These are phyloP conservation scores for Neovahlkampfia damariscottae DNA, from an alignment of 78 protist genomes.

Conservation along the genomic window DNA sequence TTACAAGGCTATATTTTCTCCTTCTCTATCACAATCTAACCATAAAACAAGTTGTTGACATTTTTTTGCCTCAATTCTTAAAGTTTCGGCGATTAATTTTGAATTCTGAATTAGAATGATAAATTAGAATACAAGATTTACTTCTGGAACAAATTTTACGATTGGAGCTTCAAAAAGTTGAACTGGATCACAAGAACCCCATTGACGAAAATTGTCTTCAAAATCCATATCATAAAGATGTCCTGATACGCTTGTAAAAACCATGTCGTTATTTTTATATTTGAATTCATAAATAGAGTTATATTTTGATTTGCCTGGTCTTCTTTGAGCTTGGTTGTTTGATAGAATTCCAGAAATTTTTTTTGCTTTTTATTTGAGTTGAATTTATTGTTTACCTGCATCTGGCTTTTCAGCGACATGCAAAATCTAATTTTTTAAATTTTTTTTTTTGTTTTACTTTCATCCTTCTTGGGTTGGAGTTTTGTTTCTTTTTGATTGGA, in stretches of 20 bases:
- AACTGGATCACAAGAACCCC: neutral
- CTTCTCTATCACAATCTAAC: conserved; percentile 76
- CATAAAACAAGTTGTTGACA: conserved; percentile 38
- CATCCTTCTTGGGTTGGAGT: too few species aligned
- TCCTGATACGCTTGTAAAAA: conserved; percentile 22
- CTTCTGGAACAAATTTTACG: conserved; percentile 6
- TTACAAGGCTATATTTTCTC: conserved; percentile 74
- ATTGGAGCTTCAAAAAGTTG: conserved; percentile 21
- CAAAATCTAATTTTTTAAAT: too few species aligned
- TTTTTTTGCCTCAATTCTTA: conserved; percentile 4
- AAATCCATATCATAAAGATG: conserved; percentile 7
- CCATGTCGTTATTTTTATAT: neutral
- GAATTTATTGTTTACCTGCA: too few species aligned
- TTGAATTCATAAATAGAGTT: neutral
- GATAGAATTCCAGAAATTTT: conserved; percentile 63
- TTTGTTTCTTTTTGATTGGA: too few species aligned
- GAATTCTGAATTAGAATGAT: neutral
- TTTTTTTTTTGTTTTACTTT: too few species aligned
- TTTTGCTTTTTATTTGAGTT: too few species aligned
- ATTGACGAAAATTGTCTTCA: neutral
- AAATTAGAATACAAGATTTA: neutral
- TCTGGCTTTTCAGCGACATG: conserved; percentile 96
- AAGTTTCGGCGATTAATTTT: neutral
- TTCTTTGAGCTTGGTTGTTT: neutral
- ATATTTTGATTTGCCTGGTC: conserved; percentile 3